These are phyloP conservation scores for Trichoderma gracile DNA, from an alignment of 2,329 filamentous ascomycete species.

Conservation along the genomic window DNA sequence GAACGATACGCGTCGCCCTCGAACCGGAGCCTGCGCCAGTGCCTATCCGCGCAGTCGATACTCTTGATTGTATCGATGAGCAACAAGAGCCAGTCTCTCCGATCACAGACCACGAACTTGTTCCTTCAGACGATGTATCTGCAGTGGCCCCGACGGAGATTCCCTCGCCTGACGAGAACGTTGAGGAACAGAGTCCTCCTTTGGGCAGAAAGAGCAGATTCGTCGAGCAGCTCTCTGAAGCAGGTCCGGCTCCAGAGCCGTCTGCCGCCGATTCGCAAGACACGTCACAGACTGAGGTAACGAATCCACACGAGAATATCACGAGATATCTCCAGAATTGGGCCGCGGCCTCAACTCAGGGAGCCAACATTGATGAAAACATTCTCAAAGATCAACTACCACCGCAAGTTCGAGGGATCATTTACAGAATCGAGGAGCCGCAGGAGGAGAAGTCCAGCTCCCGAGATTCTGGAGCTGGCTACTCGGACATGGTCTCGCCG, in stretches of 20 bases:
- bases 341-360: neutral
- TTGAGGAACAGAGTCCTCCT: neutral
- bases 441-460: neutral
- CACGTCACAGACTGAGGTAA: neutral
- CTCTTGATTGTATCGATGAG: neutral
- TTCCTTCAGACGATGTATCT: neutral
- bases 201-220: conserved; percentile 18
- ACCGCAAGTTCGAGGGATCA: neutral
- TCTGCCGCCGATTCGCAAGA: neutral
- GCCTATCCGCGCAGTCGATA: no score
- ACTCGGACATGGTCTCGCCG: conserved; percentile 16
- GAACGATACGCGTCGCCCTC: neutral
- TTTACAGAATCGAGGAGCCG: conserved; percentile 4
- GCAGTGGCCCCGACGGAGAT: neutral
- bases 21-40: neutral
- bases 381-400: neutral
- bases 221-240: conserved; percentile 20
- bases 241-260: neutral
- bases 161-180: neutral
- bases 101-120: neutral
- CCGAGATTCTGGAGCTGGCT: neutral
- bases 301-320: neutral
- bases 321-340: conserved; percentile 13
- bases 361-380: neutral
- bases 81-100: neutral